These are phyloP conservation scores for Penicillium sp. DNA, from an alignment of 2,329 filamentous ascomycete species.

Conservation along the genomic window DNA sequence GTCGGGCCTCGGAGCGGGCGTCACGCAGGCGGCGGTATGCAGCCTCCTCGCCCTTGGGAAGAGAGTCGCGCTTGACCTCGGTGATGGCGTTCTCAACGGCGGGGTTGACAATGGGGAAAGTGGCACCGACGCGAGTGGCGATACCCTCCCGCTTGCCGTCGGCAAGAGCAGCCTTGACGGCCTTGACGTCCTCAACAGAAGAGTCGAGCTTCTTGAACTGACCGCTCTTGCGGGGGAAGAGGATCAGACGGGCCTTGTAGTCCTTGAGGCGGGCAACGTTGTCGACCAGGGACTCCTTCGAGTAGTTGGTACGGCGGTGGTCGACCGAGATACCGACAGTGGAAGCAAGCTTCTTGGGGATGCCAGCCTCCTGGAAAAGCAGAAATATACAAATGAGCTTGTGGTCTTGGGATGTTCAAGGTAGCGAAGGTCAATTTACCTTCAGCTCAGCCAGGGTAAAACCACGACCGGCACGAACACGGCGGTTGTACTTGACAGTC, in stretches of 20 bases:
- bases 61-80: slow-evolving; percentile 77
- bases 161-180: slow-evolving; percentile 58
- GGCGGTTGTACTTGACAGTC: slow-evolving; percentile 98
- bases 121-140: slow-evolving; percentile 53
- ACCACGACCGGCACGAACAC: slow-evolving; percentile 91
- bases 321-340: slow-evolving; percentile 98
- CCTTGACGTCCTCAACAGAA: slow-evolving; percentile 75
- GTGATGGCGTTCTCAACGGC: slow-evolving; percentile 57
- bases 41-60: slow-evolving; percentile 76
- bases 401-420: not conserved
- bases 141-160: slow-evolving; percentile 53
- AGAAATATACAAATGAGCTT: slow-evolving; percentile 19
- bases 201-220: slow-evolving; percentile 91
- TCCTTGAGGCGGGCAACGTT: slow-evolving; percentile 98
- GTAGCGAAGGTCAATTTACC: slow-evolving; percentile 55
- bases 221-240: slow-evolving; percentile 94
- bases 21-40: slow-evolving; percentile 84
- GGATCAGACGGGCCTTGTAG: slow-evolving; percentile 92
- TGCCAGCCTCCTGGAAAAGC: slow-evolving; percentile 74
- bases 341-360: slow-evolving; percentile 87
- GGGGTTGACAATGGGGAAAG: slow-evolving; percentile 71
- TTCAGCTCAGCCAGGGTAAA: slow-evolving; percentile 98
- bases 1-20: slow-evolving; percentile 77
- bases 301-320: slow-evolving; percentile 93
- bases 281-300: slow-evolving; percentile 86